Base-by-base conservation (phyloP, 228 moss, liverwort and hornwort genomes). In the Sphagnum fallax region DNA sequence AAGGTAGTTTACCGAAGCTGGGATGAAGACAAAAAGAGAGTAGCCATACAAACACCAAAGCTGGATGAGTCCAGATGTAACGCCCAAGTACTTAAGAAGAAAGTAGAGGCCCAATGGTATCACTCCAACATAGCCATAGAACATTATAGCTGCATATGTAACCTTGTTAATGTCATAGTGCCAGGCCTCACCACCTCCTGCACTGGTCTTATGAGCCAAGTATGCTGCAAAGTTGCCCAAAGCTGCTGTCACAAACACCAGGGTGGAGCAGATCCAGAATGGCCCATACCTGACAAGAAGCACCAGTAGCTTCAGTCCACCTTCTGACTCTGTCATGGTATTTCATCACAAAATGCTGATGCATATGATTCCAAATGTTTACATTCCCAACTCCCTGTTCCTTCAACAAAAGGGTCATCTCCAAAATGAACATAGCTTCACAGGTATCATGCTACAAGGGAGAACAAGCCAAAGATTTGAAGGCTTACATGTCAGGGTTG, bases 31-130 rank as follows among this genome's bases (percentile, higher is more conserved):
- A 65, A 98, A 98, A 11, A 98, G 86, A 57, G 98, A 98, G 70
- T 98, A 98, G 60, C 98, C 98, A 70, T 98, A 98, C 5, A 98
- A 84, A 77, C 92, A 98, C 98, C 98, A 98, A 52, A 98, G 92
- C 77, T 98, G 98, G 71, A 98, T 88, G 72, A 98, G 90, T 66
- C 98, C 94, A 66, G 98, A 94, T 58, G 84, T 69, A 53, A 98
- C 94, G 61, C 94, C 94, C 87, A 94, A 70, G 77, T 98, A 98
- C 80, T 88, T 94, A 4, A 98, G 88, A 61, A 94, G 82, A 76
- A 98, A 98, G 77, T 98, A 94, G 53, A 98, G 86, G 7, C 92
- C 94, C 83, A 98, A 79, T 14, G 98, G 98, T 60, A 94, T 84
- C 70, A 98, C 78, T 65, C 87, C 94, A 60, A 98, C 98, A 64